Percentiles rank a stretch among this genome's conserved stretches.
phyloP scores from a whole-genome alignment of 2,329 filamentous ascomycete species.

The Fusarium piperis region DNA sequence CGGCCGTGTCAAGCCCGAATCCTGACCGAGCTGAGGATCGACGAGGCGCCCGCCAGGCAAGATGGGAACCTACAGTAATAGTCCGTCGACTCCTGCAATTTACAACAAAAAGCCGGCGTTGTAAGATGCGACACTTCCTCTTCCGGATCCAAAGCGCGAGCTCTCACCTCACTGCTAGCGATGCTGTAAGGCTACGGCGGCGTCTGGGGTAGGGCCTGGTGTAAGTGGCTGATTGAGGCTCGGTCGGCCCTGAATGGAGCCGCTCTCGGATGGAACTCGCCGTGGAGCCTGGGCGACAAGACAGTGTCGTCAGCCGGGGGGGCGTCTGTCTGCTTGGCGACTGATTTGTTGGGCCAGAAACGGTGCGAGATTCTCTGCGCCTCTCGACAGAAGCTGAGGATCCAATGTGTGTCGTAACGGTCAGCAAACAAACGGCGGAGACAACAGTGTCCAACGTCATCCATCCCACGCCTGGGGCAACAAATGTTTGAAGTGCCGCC shows the following conservation, averaged over 20 bases:
- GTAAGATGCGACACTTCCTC: neutral
- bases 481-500: conserved; percentile 10
- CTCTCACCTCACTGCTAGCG: neutral
- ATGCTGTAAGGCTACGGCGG: neutral
- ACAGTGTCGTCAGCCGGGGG: conserved; percentile 4
- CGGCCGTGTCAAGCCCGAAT: neutral
- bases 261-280: neutral
- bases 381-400: neutral
- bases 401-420: neutral
- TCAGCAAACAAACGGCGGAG: neutral
- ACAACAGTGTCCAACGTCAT: conserved; percentile 12
- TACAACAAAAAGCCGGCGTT: neutral
- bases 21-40: conserved; percentile 16
- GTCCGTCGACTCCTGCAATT: conserved; percentile 14
- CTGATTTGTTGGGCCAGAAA: conserved; percentile 4
- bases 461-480: conserved; percentile 5
- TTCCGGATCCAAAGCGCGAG: neutral
- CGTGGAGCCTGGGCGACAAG: neutral
- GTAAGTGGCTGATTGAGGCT: conserved; percentile 28
- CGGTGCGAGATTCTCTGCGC: neutral
- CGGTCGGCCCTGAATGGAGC: conserved; percentile 4
- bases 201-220: conserved; percentile 21
- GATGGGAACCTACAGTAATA: conserved; percentile 2
- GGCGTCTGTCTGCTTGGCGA: neutral
- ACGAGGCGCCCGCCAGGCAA: neutral